Conservation (phyloP, 202 grass and related monocot genomes). For the Schoenoplectus tabernaemontani region DNA sequence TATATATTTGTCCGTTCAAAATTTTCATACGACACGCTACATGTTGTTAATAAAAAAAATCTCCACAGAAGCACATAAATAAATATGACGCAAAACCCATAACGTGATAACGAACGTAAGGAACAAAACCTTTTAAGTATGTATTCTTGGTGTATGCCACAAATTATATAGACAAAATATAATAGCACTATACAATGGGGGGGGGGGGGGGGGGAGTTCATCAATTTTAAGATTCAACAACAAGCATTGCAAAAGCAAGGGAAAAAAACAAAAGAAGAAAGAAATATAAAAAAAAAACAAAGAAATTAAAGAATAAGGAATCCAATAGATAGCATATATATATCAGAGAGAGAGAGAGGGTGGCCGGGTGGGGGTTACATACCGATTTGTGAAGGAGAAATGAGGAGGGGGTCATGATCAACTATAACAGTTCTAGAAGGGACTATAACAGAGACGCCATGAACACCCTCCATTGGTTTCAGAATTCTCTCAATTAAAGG, state of each 20-base stretch:
- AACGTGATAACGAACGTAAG: too few species aligned
- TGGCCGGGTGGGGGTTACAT: too few species aligned
- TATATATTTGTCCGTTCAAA: background rate
- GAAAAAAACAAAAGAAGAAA: background rate
- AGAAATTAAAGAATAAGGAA: background rate
- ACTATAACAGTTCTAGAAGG: conserved; percentile 91
- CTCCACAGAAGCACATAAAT: background rate
- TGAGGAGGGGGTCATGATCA: conserved; percentile 45
- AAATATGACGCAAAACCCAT: too few species aligned
- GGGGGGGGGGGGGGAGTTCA: background rate
- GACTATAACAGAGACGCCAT: conserved; percentile 64
- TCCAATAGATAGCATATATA: background rate
- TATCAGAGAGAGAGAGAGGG: background rate
- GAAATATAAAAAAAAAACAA: background rate
- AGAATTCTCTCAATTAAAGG: conserved; percentile 75
- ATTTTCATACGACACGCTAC: background rate
- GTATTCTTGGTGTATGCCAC: background rate
- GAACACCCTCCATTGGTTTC: conserved; percentile 44
- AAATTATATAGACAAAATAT: background rate
- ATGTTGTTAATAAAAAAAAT: too few species aligned
- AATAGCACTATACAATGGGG: background rate
- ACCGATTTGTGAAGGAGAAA: conserved; percentile 63
- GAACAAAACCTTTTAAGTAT: background rate
- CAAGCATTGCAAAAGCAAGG: background rate
- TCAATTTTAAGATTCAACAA: background rate